A percentile compares a stretch with the other conserved stretches of the same genome.
phyloP scores from a whole-genome alignment of 192 early-diverging fungal genomes.

The Radiomyces spectabilis region DNA sequence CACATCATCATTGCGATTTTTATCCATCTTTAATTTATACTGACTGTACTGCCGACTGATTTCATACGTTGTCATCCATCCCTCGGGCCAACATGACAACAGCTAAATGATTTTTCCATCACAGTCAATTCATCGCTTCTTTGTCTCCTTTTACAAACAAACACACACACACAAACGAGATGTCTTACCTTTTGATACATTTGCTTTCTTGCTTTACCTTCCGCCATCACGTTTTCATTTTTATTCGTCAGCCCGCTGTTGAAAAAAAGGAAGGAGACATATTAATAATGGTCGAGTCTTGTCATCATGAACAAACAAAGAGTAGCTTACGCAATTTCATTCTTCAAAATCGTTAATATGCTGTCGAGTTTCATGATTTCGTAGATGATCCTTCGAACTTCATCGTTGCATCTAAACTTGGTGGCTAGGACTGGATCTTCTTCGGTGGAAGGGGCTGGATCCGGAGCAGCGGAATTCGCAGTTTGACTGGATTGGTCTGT shows the following conservation, averaged over 20 bases:
- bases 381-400: constrained; percentile 12
- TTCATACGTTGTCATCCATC: constrained; percentile 49
- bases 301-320: background rate
- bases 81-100: constrained; percentile 32
- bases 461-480: background rate
- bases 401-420: constrained; percentile 29
- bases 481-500: background rate
- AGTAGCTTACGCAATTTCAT: constrained; percentile 22
- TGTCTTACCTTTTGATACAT: constrained; percentile 45
- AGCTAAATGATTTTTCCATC: constrained; percentile 19
- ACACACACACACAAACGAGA: no score
- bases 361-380: constrained; percentile 25
- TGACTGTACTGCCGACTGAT: constrained; percentile 46
- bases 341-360: constrained; percentile 4
- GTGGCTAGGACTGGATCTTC: background rate
- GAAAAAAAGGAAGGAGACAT: background rate
- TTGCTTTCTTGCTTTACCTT: constrained; percentile 36
- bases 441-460: background rate
- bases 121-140: background rate
- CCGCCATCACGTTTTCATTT: constrained; percentile 10
- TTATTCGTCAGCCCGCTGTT: constrained; percentile 11
- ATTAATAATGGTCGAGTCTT: no score
- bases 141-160: background rate
- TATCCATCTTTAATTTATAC: constrained; percentile 21
- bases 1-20: background rate